Conservation (phyloP, 2,329 filamentous ascomycete genomes). For the Cladophialophora psammophila region DNA sequence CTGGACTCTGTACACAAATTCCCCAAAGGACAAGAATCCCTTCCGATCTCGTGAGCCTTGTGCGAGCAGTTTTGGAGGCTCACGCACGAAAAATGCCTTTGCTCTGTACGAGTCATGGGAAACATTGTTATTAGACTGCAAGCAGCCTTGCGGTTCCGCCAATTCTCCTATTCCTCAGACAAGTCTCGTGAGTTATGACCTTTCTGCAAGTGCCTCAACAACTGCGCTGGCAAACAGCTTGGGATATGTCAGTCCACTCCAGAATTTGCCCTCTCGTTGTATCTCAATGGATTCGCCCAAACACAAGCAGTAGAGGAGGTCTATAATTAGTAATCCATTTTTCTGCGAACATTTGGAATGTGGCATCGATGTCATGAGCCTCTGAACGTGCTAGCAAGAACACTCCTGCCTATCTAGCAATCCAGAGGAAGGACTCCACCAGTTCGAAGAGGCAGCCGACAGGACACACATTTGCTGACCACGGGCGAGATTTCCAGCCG, state of each 20-base stretch:
- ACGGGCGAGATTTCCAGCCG: conserved; percentile 1
- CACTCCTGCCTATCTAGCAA: background rate
- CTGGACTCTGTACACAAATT: conserved; percentile 11
- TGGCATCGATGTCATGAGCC: background rate
- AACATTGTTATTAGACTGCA: conserved; percentile 20
- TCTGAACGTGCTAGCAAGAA: too few species aligned
- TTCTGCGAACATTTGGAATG: background rate
- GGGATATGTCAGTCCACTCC: conserved; percentile 14
- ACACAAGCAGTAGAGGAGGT: background rate
- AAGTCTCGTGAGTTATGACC: conserved; percentile 3
- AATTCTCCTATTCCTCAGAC: conserved; percentile 7
- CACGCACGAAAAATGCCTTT: background rate
- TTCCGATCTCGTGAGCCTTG: conserved; percentile 1
- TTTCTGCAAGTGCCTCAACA: background rate
- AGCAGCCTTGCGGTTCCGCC: conserved; percentile 28
- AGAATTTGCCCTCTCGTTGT: background rate
- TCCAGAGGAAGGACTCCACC: conserved; percentile 10
- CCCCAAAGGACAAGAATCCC: conserved; percentile 10
- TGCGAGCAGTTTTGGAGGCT: conserved; percentile 6
- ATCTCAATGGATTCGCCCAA: background rate
- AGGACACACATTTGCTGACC: background rate
- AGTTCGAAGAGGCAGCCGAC: background rate
- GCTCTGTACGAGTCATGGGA: conserved; percentile 13
- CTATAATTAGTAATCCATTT: background rate
- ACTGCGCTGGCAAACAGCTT: conserved; percentile 1